Base-by-base conservation (phyloP, 192 early-diverging fungal genomes). In the Rhizoclosmatium globosum region DNA sequence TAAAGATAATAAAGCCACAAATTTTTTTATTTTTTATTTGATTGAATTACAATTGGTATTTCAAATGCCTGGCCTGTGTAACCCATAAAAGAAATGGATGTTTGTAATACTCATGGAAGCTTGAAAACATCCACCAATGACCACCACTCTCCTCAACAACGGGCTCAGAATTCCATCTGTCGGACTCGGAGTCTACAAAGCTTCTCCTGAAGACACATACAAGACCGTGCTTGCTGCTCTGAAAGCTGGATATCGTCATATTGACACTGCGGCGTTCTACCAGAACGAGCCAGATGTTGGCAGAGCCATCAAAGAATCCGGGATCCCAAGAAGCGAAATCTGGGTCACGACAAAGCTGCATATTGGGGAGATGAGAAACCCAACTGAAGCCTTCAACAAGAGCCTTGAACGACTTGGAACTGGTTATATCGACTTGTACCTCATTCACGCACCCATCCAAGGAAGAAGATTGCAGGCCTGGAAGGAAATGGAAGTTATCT, bases 401-500 rank as follows among this genome's bases (percentile, higher is more conserved):
- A 89, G 89, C 42, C 76, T 92, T 56, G 38, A 85, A 64, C 85
- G 83, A 19, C 86, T 94, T 4, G 83, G 82, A 2, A 64, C 86
- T 41, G 83, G 79, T 6, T 92, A 91, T 68, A 60, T 94, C 45
- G 92, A 94, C 79, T 74, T 94, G 23, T 89, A 88, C 50, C 67
- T 93, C 23, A 84, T 96, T 41, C 93, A 94, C 76, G 88, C 87
- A 2, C 91, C 91, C 17, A 64, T 53, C 47, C 56, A 41, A 9
- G 73, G 59, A 4, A 61, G 31, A 56, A 11, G 73, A 21, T 4
- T 67, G 66, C 85, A 92, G 61, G 95, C 95, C 0, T 98, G 94
- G 92, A 79, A 80, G 46, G 94, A 88, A 2, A 92, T 98, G 93
- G 97, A 97, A 85, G 82, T 81, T 44, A 81, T 96, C 41, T 82